phyloP scores from a whole-genome alignment of 331 rosid species.

The Phaseolus coccineus region DNA sequence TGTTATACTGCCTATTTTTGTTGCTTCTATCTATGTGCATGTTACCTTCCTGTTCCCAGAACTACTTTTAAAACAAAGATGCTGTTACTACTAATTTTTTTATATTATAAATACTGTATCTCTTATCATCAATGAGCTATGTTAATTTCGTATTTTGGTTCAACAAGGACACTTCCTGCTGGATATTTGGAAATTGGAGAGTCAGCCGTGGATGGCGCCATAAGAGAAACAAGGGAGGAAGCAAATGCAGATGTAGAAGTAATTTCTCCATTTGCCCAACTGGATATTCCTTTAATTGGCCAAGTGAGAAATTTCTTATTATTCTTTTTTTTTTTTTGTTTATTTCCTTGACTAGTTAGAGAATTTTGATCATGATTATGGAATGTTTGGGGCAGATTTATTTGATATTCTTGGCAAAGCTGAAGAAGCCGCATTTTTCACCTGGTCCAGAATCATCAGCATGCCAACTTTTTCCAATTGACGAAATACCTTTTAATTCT shows the following conservation, averaged over 20 bases:
- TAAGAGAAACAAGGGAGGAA: conserved; percentile 96
- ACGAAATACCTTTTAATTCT: conserved; percentile 84
- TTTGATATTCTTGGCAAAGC: conserved; percentile 83
- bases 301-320: conserved; percentile 63
- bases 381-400: conserved; percentile 71
- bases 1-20: conserved; percentile 23
- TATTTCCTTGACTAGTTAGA: conserved; percentile 42
- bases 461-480: conserved; percentile 78
- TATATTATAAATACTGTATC: conserved; percentile 43
- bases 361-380: conserved; percentile 39
- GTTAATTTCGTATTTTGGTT: conserved; percentile 49
- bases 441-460: conserved; percentile 98
- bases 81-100: not conserved
- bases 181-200: conserved; percentile 97
- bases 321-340: not conserved
- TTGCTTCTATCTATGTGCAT: conserved; percentile 28
- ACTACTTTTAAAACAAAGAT: conserved; percentile 34
- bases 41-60: conserved; percentile 15
- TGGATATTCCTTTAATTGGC: conserved; percentile 95
- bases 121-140: conserved; percentile 29
- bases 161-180: conserved; percentile 92
- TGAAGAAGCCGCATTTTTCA: conserved; percentile 85
- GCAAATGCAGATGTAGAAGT: conserved; percentile 95
- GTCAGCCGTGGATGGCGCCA: conserved; percentile 95
- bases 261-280: conserved; percentile 88